Base-by-base conservation (phyloP, 495 filamentous ascomycete genomes). In the Recurvomyces mirabilis region DNA sequence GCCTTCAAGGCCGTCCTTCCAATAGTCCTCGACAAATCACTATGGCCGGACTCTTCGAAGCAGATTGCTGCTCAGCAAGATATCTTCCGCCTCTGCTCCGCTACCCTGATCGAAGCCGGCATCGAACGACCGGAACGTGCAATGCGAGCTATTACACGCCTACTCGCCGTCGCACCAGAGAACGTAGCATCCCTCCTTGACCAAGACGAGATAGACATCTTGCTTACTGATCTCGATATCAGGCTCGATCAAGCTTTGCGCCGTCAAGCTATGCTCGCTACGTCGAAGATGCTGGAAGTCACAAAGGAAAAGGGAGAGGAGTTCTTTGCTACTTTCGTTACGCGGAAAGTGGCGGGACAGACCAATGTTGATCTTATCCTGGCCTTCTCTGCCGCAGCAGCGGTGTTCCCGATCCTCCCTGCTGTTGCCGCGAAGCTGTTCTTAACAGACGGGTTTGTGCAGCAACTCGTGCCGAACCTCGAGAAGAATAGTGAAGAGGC, bases 351-450 rank as follows among this genome's bases (percentile, higher is more conserved):
- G 9, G 57, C 61, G 40, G 72, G 66, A 24, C 64, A 68, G 22
- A 74, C 65, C 10, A 65, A 69, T 29, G 76, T 81, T 44, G 73
- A 78, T 46, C 54, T 81, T 13, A 70, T 80, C 36, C 57, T 87
- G 22, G 88, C 85, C 13, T 95, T 93, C 62, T 95, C 89, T 36
- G 87, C 85, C 15, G 84, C 85, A 2, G 75, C 86, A 4, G 75
- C 79, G 4, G 72, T 95, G 23, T 98, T 98, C 60, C 87, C 89
- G 1, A 69, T 98, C 41, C 76, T 79, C 1, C 78, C 85, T 12
- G 67, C 77, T 30, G 69, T 79, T 22, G 81, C 77, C 2, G 71
- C 81, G 3, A 65, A 71, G 40, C 67, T 96, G 26, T 94, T 96
- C 57, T 72, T 94, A 40, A 86, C 75, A 14, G 82, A 89, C 33